A percentile compares a stretch with the other conserved stretches of the same genome.
These are phyloP conservation scores for Albophoma yamanashiensis DNA, from an alignment of 2,329 filamentous ascomycete genomes.

Conservation along the genomic window DNA sequence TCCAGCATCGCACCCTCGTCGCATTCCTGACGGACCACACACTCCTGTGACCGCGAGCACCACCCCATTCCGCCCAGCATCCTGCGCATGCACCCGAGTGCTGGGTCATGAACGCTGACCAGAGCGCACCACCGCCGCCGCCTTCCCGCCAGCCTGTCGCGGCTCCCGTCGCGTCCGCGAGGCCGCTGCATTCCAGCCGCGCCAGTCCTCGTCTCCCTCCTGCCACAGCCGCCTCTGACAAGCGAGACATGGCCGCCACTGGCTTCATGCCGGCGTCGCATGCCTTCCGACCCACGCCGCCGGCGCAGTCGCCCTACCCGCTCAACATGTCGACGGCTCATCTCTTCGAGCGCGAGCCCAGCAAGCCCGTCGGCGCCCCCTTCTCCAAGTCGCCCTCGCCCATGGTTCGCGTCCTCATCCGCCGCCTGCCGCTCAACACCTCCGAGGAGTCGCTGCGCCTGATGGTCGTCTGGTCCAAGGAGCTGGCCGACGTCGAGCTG, in stretches of 20 bases:
- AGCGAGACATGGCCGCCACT: constrained; percentile 31
- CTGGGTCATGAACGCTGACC: constrained; percentile 18
- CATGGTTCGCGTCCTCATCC: constrained; percentile 37
- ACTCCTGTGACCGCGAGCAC: neutral
- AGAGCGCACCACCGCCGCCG: constrained; percentile 8
- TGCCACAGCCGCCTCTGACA: constrained; percentile 15
- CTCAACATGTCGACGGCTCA: constrained; percentile 19
- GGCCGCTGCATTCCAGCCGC: constrained; percentile 16
- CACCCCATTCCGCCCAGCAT: neutral
- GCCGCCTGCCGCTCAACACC: constrained; percentile 41
- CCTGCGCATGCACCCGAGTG: constrained; percentile 14
- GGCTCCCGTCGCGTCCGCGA: constrained; percentile 14
- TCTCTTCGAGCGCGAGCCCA: constrained; percentile 28
- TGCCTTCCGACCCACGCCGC: constrained; percentile 22
- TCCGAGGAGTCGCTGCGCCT: constrained; percentile 42
- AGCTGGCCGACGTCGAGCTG: constrained; percentile 40
- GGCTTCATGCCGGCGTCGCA: constrained; percentile 30
- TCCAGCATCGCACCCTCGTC: constrained; percentile 1
- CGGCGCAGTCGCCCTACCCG: constrained; percentile 22
- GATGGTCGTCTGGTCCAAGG: constrained; percentile 50
- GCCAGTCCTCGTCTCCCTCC: constrained; percentile 19
- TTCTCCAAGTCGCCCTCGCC: constrained; percentile 23
- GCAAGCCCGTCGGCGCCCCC: constrained; percentile 27
- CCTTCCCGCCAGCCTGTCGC: constrained; percentile 9
- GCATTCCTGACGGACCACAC: neutral